Evolutionary conservation across 2,329 filamentous ascomycete species (phyloP).

Genomic region (Ilyonectria mors-panacis): DNA sequence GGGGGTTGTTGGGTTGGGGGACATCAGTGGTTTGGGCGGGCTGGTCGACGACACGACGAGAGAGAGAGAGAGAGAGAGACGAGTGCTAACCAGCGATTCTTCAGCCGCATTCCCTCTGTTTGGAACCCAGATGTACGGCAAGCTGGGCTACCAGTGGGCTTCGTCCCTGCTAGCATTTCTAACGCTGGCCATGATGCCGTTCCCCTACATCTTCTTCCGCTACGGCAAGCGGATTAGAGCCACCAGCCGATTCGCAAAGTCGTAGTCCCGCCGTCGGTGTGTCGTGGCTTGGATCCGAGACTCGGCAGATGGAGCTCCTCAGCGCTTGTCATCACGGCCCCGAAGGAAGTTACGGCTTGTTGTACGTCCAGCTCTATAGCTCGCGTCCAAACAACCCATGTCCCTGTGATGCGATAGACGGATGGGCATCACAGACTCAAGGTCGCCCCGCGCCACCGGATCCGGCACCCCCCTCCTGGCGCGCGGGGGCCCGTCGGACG

Average conservation of each 20-base stretch:
- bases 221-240: conserved; percentile 71
- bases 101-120: conserved; percentile 83
- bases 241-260: conserved; percentile 67
- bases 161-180: conserved; percentile 74
- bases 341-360: conserved; percentile 4
- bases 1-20: conserved; percentile 9
- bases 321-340: conserved; percentile 10
- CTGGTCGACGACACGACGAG: neutral
- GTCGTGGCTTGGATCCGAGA: conserved; percentile 6
- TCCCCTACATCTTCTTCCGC: conserved; percentile 75
- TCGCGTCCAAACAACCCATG: neutral
- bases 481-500: conserved; percentile 8
- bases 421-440: neutral
- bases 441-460: conserved; percentile 28
- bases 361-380: neutral
- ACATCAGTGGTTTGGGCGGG: neutral
- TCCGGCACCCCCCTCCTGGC: conserved; percentile 29
- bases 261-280: conserved; percentile 31
- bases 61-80: conserved; percentile 6
- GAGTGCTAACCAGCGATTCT: conserved; percentile 31
- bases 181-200: conserved; percentile 73
- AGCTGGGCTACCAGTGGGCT: conserved; percentile 80
- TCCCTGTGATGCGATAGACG: conserved; percentile 1
- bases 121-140: conserved; percentile 79
- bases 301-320: conserved; percentile 21